phyloP scores from a whole-genome alignment of 352 stramenopile species.

The Phytophthora sansomeana region DNA sequence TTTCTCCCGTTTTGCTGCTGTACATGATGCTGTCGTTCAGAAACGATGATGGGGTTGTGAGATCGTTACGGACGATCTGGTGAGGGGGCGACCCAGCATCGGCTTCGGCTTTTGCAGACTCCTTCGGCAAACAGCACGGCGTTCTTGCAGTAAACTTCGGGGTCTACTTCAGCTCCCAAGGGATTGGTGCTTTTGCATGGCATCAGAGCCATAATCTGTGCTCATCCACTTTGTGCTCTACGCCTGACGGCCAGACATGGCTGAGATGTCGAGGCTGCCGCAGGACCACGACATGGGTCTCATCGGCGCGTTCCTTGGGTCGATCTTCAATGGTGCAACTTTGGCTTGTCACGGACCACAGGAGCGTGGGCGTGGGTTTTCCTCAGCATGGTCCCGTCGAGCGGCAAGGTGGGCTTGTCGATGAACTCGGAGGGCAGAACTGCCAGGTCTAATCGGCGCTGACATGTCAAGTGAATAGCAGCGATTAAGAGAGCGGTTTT shows the following conservation, averaged over 20 bases:
- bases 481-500: constrained; percentile 64
- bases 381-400: constrained; percentile 96
- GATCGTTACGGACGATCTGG: constrained; percentile 86
- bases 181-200: constrained; percentile 97
- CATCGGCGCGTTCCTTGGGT: constrained; percentile 94
- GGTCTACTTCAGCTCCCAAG: constrained; percentile 98
- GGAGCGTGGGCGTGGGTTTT: too few species aligned
- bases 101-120: constrained; percentile 51
- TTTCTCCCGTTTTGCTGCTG: too few species aligned
- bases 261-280: constrained; percentile 98
- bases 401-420: constrained; percentile 95
- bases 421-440: constrained; percentile 94
- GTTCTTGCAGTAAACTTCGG: constrained; percentile 99
- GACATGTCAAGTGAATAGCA: constrained; percentile 93
- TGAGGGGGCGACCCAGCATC: constrained; percentile 50
- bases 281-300: constrained; percentile 99
- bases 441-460: constrained; percentile 93
- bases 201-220: constrained; percentile 97
- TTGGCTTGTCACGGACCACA: too few species aligned
- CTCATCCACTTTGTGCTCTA: constrained; percentile 94
- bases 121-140: constrained; percentile 77
- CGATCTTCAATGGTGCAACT: constrained; percentile 88
- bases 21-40: constrained; percentile 83
- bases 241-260: constrained; percentile 88
- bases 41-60: constrained; percentile 68